Percentiles rank a stretch among this genome's conserved stretches.
These are phyloP conservation scores for Arachis stenosperma DNA, from an alignment of 306 rosid genomes.

Conservation along the genomic window DNA sequence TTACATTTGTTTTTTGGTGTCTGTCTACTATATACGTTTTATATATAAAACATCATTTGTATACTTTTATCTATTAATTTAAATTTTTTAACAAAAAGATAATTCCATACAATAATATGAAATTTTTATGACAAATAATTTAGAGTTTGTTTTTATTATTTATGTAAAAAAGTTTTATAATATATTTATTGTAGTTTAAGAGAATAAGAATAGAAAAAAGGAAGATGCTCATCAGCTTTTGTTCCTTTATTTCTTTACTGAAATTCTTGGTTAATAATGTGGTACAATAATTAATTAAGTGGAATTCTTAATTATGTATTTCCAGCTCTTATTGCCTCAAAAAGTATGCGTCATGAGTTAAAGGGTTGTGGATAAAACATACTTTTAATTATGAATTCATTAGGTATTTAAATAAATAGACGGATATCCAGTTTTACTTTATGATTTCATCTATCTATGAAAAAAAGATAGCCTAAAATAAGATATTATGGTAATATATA, in stretches of 20 bases:
- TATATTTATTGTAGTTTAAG: neutral
- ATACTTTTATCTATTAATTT: neutral
- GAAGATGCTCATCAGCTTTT: conserved; percentile 26
- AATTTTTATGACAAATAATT: no score
- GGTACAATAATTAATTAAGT: neutral
- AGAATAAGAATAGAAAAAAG: conserved; percentile 4
- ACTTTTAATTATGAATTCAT: conserved; percentile 18
- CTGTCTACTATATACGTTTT: no score
- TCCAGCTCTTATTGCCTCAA: conserved; percentile 21
- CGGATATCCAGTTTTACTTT: conserved; percentile 23
- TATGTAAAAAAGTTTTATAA: no score
- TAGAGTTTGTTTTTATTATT: no score
- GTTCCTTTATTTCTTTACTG: neutral
- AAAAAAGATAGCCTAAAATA: conserved; percentile 25
- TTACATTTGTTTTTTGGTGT: neutral
- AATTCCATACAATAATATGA: neutral
- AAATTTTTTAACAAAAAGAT: neutral
- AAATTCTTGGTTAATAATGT: conserved; percentile 13
- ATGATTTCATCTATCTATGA: neutral
- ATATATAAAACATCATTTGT: neutral
- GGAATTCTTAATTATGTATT: neutral
- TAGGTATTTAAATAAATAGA: neutral
- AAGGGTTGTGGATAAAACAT: conserved; percentile 16
- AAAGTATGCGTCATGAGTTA: conserved; percentile 19
- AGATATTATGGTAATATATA: conserved; percentile 14